phyloP scores from a whole-genome alignment of 257 asterid species.

The Galeopsis tetrahit region DNA sequence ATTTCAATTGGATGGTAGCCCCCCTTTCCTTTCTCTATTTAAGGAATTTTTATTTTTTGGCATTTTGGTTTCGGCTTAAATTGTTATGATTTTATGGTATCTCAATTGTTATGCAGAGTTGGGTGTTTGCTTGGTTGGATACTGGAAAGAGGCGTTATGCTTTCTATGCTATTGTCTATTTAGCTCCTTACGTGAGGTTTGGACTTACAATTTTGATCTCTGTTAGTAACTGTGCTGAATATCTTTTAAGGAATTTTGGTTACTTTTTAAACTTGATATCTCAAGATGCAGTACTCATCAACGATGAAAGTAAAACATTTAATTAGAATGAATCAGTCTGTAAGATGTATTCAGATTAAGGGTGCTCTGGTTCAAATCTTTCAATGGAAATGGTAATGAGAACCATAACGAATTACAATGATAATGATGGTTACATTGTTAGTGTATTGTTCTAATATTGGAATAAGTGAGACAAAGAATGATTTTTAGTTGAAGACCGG shows the following conservation, averaged over 20 bases:
- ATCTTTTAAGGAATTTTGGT: not conserved
- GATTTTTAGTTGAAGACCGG: too few species aligned
- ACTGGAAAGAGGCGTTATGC: constrained; percentile 80
- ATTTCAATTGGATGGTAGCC: constrained; percentile 94
- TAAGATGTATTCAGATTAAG: too few species aligned
- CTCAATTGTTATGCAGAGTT: constrained; percentile 54
- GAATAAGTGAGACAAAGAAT: too few species aligned
- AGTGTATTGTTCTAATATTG: too few species aligned
- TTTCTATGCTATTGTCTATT: constrained; percentile 85
- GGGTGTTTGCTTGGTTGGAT: constrained; percentile 99
- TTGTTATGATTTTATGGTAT: not conserved
- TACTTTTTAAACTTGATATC: too few species aligned
- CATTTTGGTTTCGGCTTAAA: not conserved
- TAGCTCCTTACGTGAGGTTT: constrained; percentile 96
- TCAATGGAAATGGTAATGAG: too few species aligned
- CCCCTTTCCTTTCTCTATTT: not conserved
- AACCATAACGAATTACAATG: too few species aligned
- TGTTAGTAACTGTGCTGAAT: not conserved
- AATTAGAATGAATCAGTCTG: not conserved
- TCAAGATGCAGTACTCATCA: constrained; percentile 4
- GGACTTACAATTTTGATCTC: constrained; percentile 12
- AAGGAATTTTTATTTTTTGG: constrained; percentile 18
- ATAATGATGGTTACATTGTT: too few species aligned
- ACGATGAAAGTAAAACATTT: not conserved
- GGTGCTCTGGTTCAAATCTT: too few species aligned